These are phyloP conservation scores for Cryptococcus sp. DNA, from an alignment of 1,284 basidiomycete genomes.

Conservation along the genomic window DNA sequence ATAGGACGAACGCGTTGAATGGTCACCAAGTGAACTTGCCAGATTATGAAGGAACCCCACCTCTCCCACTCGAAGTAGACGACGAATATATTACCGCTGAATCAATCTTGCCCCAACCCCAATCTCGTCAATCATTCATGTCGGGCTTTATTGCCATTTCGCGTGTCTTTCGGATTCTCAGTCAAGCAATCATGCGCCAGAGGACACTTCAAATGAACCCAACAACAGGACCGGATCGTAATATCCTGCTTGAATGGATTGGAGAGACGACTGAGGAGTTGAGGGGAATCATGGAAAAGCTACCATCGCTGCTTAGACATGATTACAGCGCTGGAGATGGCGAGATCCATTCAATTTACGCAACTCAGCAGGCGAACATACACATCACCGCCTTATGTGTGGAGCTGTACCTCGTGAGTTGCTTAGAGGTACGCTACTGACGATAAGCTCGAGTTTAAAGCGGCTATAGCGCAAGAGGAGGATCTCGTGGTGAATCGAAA, in stretches of 20 bases:
- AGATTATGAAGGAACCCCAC: constrained; percentile 16
- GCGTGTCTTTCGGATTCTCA: constrained; percentile 34
- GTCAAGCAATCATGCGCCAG: constrained; percentile 36
- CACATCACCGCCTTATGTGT: constrained; percentile 36
- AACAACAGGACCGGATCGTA: neutral
- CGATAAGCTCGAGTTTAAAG: constrained; percentile 23
- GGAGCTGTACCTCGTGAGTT: constrained; percentile 39
- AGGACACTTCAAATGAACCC: constrained; percentile 1
- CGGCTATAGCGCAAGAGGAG: constrained; percentile 14
- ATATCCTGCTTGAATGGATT: constrained; percentile 7
- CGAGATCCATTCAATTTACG: constrained; percentile 17
- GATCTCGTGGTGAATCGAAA: constrained; percentile 14
- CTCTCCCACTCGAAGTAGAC: constrained; percentile 20
- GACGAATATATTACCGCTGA: constrained; percentile 30
- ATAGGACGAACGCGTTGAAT: constrained; percentile 25
- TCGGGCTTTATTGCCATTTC: constrained; percentile 36
- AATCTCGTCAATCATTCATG: constrained; percentile 14
- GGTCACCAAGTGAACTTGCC: constrained; percentile 25
- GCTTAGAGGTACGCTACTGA: neutral
- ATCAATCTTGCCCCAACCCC: constrained; percentile 17
- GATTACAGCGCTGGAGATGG: constrained; percentile 10
- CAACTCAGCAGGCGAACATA: constrained; percentile 40
- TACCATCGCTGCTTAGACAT: constrained; percentile 11
- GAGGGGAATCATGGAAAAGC: constrained; percentile 5
- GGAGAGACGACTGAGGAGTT: constrained; percentile 3